These are phyloP conservation scores for Barbarea vulgaris DNA, from an alignment of 345 rosid genomes.

Conservation along the genomic window DNA sequence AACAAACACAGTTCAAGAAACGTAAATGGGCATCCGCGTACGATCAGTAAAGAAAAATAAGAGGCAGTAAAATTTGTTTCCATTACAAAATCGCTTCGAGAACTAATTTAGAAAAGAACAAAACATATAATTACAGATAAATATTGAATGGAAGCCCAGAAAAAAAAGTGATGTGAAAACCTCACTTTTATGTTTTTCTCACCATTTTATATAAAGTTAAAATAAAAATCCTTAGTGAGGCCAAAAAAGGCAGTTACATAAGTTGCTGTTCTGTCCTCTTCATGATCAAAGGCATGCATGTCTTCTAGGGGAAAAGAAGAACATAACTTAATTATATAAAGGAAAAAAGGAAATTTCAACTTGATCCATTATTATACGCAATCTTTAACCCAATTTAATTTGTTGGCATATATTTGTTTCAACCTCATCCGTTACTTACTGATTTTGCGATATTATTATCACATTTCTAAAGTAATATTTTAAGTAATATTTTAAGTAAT, in stretches of 20 bases:
- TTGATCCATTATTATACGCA: conserved; percentile 30
- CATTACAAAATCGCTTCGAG: not conserved
- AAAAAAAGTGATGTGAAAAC: not conserved
- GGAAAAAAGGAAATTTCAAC: conserved; percentile 22
- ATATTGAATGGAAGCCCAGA: not conserved
- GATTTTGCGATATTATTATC: not conserved
- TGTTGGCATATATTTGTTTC: conserved; percentile 1
- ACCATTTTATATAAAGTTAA: not conserved
- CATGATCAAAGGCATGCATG: conserved; percentile 37
- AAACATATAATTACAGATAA: not conserved
- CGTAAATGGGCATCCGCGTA: not conserved
- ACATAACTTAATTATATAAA: conserved; percentile 8
- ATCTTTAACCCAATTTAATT: conserved; percentile 16
- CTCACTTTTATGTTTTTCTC: not conserved
- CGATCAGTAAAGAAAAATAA: not conserved
- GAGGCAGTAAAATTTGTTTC: not conserved
- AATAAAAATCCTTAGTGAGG: conserved; percentile 13
- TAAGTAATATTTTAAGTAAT: not conserved
- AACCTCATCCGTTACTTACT: conserved; percentile 17
- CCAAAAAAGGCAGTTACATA: conserved; percentile 36
- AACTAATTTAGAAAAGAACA: not conserved
- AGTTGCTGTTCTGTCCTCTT: conserved; percentile 38
- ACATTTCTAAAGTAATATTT: not conserved
- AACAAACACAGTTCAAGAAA: not conserved
- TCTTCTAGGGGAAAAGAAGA: conserved; percentile 9